Evolutionary conservation across 768 basidiomycete species (phyloP).

Genomic region (Mycena kentingensis): DNA sequence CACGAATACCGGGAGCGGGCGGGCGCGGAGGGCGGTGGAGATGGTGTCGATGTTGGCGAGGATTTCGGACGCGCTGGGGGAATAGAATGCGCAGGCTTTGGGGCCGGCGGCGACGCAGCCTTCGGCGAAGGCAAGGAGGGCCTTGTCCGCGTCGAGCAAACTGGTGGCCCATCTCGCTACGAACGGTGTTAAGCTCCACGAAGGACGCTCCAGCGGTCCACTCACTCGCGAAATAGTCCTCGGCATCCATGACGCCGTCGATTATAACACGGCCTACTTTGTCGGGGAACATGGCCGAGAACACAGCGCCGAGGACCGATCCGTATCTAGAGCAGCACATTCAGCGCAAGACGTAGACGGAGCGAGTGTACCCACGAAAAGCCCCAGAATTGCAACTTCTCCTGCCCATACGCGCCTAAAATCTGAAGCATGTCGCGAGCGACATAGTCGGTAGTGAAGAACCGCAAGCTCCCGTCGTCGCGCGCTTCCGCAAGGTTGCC

Average conservation of each 20-base stretch:
- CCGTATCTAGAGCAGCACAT: conserved; percentile 26
- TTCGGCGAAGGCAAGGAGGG: conserved; percentile 36
- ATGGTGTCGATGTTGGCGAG: background rate
- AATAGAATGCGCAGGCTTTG: conserved; percentile 39
- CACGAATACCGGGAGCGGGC: conserved; percentile 38
- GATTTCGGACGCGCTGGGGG: conserved; percentile 15
- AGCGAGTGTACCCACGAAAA: conserved; percentile 24
- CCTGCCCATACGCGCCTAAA: conserved; percentile 31
- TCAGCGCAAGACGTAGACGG: background rate
- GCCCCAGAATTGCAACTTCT: conserved; percentile 37
- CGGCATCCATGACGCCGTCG: conserved; percentile 30
- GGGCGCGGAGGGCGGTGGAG: conserved; percentile 27
- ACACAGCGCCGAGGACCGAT: conserved; percentile 31
- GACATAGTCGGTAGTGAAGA: conserved; percentile 41
- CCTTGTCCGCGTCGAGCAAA: conserved; percentile 36
- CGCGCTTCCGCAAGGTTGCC: conserved; percentile 37
- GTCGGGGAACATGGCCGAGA: conserved; percentile 39
- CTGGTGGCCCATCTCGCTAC: conserved; percentile 13
- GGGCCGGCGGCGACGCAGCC: conserved; percentile 42
- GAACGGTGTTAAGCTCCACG: background rate
- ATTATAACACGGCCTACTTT: conserved; percentile 35
- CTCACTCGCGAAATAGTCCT: conserved; percentile 26
- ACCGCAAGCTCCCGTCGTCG: conserved; percentile 28
- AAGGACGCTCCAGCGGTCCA: conserved; percentile 1
- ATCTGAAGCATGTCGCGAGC: conserved; percentile 43